Percentiles rank a stretch among this genome's conserved stretches.
Evolutionary conservation across 805 yeast genomes (phyloP).

Genomic region (Wickerhamiella slavikovae): DNA sequence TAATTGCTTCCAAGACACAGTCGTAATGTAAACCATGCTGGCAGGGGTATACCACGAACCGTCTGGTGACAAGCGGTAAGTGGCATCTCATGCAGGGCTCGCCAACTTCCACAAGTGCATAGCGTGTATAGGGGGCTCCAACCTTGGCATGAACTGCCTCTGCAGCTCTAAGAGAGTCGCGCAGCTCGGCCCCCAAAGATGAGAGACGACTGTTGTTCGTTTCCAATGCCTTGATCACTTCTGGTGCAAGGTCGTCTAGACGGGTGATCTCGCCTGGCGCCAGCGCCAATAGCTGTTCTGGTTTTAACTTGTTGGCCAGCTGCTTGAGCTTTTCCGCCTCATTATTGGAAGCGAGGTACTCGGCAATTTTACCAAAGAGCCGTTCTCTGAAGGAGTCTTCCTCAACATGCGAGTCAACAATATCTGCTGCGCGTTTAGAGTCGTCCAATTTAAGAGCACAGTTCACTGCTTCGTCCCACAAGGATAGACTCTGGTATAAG

Average conservation of each 20-base stretch:
- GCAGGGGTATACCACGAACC: conserved; percentile 72
- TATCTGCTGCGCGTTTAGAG: conserved; percentile 33
- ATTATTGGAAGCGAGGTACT: conserved; percentile 16
- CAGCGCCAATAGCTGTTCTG: conserved; percentile 66
- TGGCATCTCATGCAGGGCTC: conserved; percentile 60
- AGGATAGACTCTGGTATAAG: conserved; percentile 44
- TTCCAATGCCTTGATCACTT: conserved; percentile 62
- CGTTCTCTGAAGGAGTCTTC: conserved; percentile 36
- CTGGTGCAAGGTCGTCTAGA: conserved; percentile 70
- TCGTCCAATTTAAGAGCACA: conserved; percentile 41
- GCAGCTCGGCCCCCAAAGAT: conserved; percentile 53
- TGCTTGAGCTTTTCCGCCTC: conserved; percentile 16
- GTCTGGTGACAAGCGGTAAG: conserved; percentile 47
- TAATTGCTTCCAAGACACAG: conserved; percentile 46
- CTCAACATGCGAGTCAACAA: conserved; percentile 35
- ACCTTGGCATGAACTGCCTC: conserved; percentile 42
- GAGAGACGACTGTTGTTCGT: conserved; percentile 45
- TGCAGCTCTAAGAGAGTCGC: conserved; percentile 40
- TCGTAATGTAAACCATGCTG: conserved; percentile 78
- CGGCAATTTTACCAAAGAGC: conserved; percentile 52
- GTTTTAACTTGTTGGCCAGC: conserved; percentile 20
- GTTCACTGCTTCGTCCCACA: conserved; percentile 63
- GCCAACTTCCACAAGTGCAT: conserved; percentile 58
- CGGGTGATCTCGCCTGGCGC: conserved; percentile 68
- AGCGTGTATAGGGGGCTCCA: conserved; percentile 26